Conservation (phyloP, 192 early-diverging fungal genomes). For the Phlyctochytrium planicorne region DNA sequence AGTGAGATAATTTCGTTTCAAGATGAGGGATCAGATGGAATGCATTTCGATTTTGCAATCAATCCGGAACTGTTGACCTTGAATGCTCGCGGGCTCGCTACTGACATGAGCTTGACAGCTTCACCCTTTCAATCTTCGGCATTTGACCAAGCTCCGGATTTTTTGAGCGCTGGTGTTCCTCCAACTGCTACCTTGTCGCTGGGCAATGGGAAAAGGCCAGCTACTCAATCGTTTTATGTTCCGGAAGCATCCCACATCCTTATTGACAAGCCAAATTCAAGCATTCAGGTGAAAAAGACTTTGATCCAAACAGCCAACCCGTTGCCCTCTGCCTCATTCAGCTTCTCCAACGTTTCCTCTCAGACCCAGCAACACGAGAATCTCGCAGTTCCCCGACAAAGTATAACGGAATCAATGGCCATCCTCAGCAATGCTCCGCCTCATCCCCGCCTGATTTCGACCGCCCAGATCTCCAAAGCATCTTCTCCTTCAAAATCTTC, state of each 20-base stretch:
- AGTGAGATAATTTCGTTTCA: too few species aligned
- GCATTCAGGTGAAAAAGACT: not conserved
- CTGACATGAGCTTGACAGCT: not conserved
- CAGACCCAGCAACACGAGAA: not conserved
- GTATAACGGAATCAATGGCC: too few species aligned
- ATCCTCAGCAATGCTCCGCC: not conserved
- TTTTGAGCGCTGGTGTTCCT: too few species aligned
- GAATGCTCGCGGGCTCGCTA: not conserved
- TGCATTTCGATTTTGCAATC: not conserved
- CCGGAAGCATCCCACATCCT: not conserved
- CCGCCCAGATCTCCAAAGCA: too few species aligned
- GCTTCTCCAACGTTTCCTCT: too few species aligned
- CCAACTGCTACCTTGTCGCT: too few species aligned
- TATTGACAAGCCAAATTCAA: not conserved
- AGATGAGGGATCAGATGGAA: not conserved
- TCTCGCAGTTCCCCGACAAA: not conserved
- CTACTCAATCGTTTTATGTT: not conserved
- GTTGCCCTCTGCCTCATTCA: too few species aligned
- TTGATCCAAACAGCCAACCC: not conserved
- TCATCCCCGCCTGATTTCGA: not conserved
- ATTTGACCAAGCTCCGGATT: too few species aligned
- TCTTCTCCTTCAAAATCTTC: too few species aligned
- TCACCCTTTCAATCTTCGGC: not conserved
- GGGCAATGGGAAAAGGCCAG: not conserved
- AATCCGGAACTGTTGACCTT: not conserved